Conservation (phyloP, 2,329 filamentous ascomycete species). For the Xylaria sp. region DNA sequence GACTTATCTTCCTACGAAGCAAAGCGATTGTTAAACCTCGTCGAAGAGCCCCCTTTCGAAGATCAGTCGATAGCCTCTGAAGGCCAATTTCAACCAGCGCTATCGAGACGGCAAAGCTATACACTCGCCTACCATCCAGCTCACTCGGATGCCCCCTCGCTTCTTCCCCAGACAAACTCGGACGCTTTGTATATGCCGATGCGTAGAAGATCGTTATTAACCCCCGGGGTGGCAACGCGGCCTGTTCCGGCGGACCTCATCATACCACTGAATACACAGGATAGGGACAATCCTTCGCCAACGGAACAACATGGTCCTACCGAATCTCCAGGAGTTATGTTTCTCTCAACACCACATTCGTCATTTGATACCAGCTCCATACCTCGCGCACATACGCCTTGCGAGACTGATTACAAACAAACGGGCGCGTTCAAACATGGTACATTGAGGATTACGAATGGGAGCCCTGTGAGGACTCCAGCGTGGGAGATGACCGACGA, state of each 20-base stretch:
- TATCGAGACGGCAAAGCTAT: constrained; percentile 46
- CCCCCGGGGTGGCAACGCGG: constrained; percentile 42
- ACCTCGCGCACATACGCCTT: constrained; percentile 54
- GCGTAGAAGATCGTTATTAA: constrained; percentile 41
- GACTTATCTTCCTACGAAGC: constrained; percentile 53
- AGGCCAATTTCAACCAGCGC: constrained; percentile 41
- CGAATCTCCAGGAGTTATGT: constrained; percentile 23
- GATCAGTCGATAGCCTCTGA: constrained; percentile 45
- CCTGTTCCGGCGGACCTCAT: constrained; percentile 22
- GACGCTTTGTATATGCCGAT: constrained; percentile 46
- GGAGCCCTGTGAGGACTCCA: constrained; percentile 57
- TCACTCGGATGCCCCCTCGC: constrained; percentile 32
- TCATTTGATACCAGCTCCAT: constrained; percentile 34
- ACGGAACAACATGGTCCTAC: constrained; percentile 33
- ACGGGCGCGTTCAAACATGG: constrained; percentile 68
- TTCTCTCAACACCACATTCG: constrained; percentile 34
- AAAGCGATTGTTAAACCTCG: constrained; percentile 49
- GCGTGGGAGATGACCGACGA: constrained; percentile 21
- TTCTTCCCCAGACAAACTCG: constrained; percentile 50
- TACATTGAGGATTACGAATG: constrained; percentile 67
- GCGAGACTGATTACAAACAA: constrained; percentile 62
- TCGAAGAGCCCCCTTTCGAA: constrained; percentile 44
- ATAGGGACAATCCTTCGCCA: constrained; percentile 33
- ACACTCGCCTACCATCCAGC: constrained; percentile 36
- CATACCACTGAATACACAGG: constrained; percentile 21